Percentiles rank a stretch among this genome's conserved stretches.
These are phyloP conservation scores for Angophora floribunda DNA, from an alignment of 345 rosid species.

Conservation along the genomic window DNA sequence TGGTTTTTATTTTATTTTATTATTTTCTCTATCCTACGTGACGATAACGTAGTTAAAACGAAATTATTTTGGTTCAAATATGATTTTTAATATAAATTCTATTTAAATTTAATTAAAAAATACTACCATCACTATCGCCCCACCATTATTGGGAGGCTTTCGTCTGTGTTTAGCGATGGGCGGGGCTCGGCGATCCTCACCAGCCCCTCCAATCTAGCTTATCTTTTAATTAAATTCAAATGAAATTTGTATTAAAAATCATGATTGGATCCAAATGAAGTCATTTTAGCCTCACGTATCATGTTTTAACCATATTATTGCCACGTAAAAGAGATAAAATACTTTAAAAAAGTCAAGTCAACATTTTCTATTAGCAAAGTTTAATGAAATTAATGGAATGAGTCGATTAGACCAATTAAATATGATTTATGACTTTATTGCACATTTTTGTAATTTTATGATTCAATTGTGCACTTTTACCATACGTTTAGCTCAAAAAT, in stretches of 20 bases:
- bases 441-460: background rate
- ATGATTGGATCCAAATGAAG: background rate
- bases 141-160: background rate
- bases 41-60: background rate
- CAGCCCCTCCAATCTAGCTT: background rate
- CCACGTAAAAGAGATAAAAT: background rate
- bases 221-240: background rate
- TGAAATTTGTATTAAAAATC: background rate
- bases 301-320: background rate
- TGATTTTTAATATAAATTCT: background rate
- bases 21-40: background rate
- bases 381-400: accelerated
- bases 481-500: too few species aligned
- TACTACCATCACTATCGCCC: accelerated
- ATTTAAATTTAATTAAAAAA: background rate
- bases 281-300: background rate
- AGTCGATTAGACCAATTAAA: background rate
- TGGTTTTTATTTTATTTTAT: background rate
- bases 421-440: accelerated
- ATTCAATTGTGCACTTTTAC: too few species aligned
- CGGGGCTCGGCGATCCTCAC: too few species aligned
- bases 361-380: background rate
- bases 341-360: background rate
- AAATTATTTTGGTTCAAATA: background rate
- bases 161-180: accelerated